A percentile compares a stretch with the other conserved stretches of the same genome.
These are phyloP conservation scores for Cladosporium sp. DNA, from an alignment of 2,329 filamentous ascomycete genomes.

Conservation along the genomic window DNA sequence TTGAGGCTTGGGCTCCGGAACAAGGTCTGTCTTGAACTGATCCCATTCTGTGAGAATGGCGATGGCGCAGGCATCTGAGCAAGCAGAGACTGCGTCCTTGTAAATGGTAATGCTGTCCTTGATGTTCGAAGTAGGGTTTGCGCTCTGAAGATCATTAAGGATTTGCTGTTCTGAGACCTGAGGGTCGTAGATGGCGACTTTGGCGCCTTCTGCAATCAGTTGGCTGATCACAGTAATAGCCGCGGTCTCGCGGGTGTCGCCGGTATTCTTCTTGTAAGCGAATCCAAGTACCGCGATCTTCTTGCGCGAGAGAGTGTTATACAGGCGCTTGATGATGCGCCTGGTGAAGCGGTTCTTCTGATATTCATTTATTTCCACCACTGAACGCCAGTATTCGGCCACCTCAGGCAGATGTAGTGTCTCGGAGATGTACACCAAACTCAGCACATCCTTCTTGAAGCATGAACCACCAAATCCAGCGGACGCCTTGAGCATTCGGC, in stretches of 20 bases:
- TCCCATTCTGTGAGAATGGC: conserved; percentile 30
- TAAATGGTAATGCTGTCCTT: conserved; percentile 25
- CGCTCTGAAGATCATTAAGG: conserved; percentile 24
- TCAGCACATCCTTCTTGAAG: conserved; percentile 74
- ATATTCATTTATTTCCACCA: conserved; percentile 71
- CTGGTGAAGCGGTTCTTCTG: conserved; percentile 65
- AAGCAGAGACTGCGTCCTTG: conserved; percentile 27
- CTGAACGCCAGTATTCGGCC: conserved; percentile 68
- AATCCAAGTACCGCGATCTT: conserved; percentile 69
- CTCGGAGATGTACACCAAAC: conserved; percentile 69
- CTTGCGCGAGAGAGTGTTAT: conserved; percentile 64
- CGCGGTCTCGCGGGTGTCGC: conserved; percentile 67
- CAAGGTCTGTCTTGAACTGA: conserved; percentile 25
- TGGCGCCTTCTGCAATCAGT: conserved; percentile 57
- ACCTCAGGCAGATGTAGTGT: conserved; percentile 66
- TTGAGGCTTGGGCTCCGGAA: conserved; percentile 1
- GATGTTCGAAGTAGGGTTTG: conserved; percentile 16
- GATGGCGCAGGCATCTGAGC: conserved; percentile 27
- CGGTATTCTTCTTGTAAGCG: conserved; percentile 74
- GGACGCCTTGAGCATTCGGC: conserved; percentile 67
- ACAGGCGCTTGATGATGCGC: conserved; percentile 61
- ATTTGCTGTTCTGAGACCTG: conserved; percentile 29
- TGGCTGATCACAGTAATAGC: conserved; percentile 64
- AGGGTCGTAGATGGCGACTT: conserved; percentile 64
- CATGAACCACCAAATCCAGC: conserved; percentile 76